Conservation (phyloP, 805 yeast species). For the Candida peoriensis region DNA sequence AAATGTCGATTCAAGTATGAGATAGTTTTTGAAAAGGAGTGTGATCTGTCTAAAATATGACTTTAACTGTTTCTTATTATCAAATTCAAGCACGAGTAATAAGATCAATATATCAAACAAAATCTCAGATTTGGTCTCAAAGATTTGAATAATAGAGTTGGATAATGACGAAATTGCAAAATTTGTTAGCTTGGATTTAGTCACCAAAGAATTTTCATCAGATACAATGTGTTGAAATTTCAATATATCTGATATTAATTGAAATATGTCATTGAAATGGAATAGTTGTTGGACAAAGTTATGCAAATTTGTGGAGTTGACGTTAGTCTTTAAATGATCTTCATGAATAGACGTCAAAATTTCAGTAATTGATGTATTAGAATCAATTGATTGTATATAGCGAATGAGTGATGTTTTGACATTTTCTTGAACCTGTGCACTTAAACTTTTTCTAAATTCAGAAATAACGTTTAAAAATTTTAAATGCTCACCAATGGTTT, state of each 20-base stretch:
- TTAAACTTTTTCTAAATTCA: conserved; percentile 36
- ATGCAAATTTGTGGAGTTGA: conserved; percentile 34
- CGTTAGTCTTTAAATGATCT: conserved; percentile 32
- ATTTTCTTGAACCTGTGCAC: conserved; percentile 30
- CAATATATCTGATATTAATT: conserved; percentile 33
- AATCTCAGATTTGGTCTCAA: conserved; percentile 27
- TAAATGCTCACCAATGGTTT: conserved; percentile 18
- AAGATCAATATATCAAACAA: conserved; percentile 29
- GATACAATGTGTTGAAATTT: conserved; percentile 20
- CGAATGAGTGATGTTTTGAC: conserved; percentile 29
- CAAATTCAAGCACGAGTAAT: conserved; percentile 34
- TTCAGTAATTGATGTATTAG: conserved; percentile 27
- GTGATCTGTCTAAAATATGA: conserved; percentile 15
- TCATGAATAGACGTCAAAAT: conserved; percentile 34
- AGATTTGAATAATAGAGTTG: conserved; percentile 25
- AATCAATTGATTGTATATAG: conserved; percentile 7
- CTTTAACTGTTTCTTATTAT: conserved; percentile 21
- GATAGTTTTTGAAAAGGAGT: conserved; percentile 14
- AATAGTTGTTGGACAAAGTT: conserved; percentile 37
- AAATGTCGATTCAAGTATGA: conserved; percentile 12
- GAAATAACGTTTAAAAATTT: conserved; percentile 29
- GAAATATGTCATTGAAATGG: conserved; percentile 31
- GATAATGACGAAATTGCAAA: conserved; percentile 20
- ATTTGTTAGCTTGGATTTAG: conserved; percentile 17
- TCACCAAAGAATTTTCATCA: conserved; percentile 2